Percentiles rank a stretch among this genome's conserved stretches.
Conservation (phyloP, 306 rosid species). For the Medicago lupulina region DNA sequence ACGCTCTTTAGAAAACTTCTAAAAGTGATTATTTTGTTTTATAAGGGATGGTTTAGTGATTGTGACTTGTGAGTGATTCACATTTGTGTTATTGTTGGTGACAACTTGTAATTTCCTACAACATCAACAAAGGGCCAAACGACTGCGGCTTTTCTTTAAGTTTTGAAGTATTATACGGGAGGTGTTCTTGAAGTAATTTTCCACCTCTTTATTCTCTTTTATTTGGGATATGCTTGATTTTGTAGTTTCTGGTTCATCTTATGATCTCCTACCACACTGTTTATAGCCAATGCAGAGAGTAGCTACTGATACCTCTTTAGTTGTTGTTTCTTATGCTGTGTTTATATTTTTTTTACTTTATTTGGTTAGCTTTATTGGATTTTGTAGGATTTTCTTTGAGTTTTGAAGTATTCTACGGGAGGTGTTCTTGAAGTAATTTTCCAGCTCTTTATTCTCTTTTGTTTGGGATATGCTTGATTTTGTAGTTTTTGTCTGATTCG, state of each 20-base stretch:
- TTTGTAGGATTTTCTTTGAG: no score
- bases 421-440: no score
- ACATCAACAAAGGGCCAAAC: constrained; percentile 73
- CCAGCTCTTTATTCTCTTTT: no score
- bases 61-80: background rate
- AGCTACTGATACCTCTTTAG: no score
- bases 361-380: no score
- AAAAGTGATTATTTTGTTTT: background rate
- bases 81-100: constrained; percentile 39
- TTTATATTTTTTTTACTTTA: no score
- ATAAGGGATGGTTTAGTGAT: background rate
- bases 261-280: background rate
- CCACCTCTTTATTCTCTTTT: background rate
- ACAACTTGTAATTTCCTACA: constrained; percentile 53
- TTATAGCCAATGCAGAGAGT: no score
- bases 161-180: constrained; percentile 88
- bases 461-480: no score
- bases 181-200: constrained; percentile 92
- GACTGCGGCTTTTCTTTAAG: constrained; percentile 85
- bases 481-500: no score
- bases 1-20: no score
- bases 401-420: no score
- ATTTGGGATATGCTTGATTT: constrained; percentile 1
- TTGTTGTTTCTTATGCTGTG: no score
- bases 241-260: constrained; percentile 5